Evolutionary conservation across 352 stramenopile species (phyloP).

Genomic region (Phytophthora pisi): DNA sequence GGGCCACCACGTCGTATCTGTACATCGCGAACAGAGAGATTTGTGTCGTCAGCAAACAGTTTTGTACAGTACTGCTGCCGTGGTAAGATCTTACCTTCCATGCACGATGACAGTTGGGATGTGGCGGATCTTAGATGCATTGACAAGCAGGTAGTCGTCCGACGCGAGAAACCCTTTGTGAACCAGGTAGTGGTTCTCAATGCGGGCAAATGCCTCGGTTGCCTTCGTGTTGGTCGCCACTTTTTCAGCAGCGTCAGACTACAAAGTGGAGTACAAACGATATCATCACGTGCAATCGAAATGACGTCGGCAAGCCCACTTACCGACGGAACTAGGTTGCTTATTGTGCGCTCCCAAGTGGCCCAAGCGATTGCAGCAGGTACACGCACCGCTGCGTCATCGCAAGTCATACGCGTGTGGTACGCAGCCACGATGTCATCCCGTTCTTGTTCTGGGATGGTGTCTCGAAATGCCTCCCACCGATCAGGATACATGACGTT

Average conservation of each 20-base stretch:
- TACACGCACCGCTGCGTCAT: slow-evolving; percentile 73
- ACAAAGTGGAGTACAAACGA: neutral
- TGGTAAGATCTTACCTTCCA: slow-evolving; percentile 46
- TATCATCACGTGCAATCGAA: neutral
- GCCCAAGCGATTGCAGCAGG: slow-evolving; percentile 85
- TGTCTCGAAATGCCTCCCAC: slow-evolving; percentile 52
- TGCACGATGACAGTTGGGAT: slow-evolving; percentile 91
- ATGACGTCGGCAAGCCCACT: neutral
- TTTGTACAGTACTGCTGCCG: neutral
- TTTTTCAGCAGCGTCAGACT: slow-evolving; percentile 59
- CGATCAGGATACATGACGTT: slow-evolving; percentile 87
- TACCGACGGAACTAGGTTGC: slow-evolving; percentile 64
- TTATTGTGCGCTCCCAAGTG: slow-evolving; percentile 86
- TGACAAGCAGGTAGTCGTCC: slow-evolving; percentile 83
- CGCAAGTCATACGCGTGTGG: slow-evolving; percentile 77
- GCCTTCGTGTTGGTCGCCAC: slow-evolving; percentile 73
- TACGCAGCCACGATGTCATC: slow-evolving; percentile 82
- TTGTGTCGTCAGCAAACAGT: no score
- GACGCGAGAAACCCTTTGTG: slow-evolving; percentile 85
- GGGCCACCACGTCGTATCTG: slow-evolving; percentile 1
- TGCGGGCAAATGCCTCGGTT: slow-evolving; percentile 88
- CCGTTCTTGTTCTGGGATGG: slow-evolving; percentile 81
- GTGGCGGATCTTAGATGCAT: slow-evolving; percentile 87
- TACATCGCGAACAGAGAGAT: neutral
- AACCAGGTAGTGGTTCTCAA: slow-evolving; percentile 92